Base-by-base conservation (phyloP, 2,329 filamentous ascomycete genomes). In the Talaromyces albobiverticillius region DNA sequence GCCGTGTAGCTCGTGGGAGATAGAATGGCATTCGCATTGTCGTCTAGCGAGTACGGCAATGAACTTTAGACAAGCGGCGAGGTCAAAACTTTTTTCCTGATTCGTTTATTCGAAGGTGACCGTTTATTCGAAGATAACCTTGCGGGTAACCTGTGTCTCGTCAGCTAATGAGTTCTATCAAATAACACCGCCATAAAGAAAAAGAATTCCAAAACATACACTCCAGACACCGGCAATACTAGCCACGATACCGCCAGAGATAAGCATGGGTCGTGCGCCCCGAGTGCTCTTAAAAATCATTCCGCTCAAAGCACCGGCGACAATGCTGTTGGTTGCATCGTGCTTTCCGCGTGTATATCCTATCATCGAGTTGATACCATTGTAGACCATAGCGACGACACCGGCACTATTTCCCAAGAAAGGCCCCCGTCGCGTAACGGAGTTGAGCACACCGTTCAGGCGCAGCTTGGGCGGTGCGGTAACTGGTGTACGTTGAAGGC, bases 221-320 rank as follows among this genome's bases (percentile, higher is more conserved):
- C 92, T 87, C 94, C 95, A 99, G 57, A 78, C 82, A 60, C 89
- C 91, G 53, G 94, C 95, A 59, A 94, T 81, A 40, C 85, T 84
- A 51, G 87, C 94, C 56, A 97, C 92, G 61, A 99, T 87, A 63
- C 87, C 90, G 59, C 91, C 89, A 32, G 92, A 96, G 66, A 97
- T 94, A 78, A 94, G 80, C 92, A 97, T 97, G 31, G 91, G 92
- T 73, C 89, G 83, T 58, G 94, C 60, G 5, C 94, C 94, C 66
- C 89, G 83, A 46, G 95, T 97, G 72, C 92, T 95, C 82, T 96
- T 97, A 78, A 99, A 99, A 13, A 99, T 71, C 82, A 93, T 92
- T 55, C 94, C 94, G 67, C 91, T 95, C 63, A 99, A 71, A 1
- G 81, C 88, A 60, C 95, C 94, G 4, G 94, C 93, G 18, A 83